Conservation (phyloP, 441 rosid genomes). For the Erysimum cheiri region DNA sequence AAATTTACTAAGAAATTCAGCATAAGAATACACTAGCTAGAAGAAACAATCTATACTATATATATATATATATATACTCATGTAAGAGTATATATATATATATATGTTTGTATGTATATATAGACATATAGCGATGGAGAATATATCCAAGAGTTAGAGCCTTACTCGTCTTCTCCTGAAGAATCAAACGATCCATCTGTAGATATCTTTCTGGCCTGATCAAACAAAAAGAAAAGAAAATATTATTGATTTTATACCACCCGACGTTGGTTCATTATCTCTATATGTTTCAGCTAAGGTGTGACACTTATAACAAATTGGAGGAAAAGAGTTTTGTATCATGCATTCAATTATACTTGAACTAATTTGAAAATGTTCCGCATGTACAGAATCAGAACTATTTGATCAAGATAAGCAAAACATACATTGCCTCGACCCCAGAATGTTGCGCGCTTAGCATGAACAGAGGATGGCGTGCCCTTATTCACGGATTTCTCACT, state of each 20-base stretch:
- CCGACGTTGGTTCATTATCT: constrained; percentile 14
- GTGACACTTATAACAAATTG: constrained; percentile 8
- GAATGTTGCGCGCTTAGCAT: constrained; percentile 73
- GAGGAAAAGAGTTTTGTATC: constrained; percentile 3
- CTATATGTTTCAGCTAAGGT: constrained; percentile 16
- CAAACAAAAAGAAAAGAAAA: constrained; percentile 37
- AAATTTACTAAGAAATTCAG: not conserved
- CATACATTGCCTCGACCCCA: constrained; percentile 95
- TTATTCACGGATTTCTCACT: constrained; percentile 69
- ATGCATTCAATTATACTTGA: constrained; percentile 16
- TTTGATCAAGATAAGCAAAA: constrained; percentile 36
- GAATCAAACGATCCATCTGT: constrained; percentile 93
- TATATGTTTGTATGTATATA: not conserved
- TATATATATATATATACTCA: not conserved
- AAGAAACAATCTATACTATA: constrained; percentile 1
- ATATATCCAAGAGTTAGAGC: constrained; percentile 35
- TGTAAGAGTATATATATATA: too few species aligned
- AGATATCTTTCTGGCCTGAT: constrained; percentile 84
- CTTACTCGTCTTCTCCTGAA: constrained; percentile 99
- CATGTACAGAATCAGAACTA: constrained; percentile 30
- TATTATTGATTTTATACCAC: constrained; percentile 1
- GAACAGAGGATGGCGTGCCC: constrained; percentile 63
- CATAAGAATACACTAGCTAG: constrained; percentile 2
- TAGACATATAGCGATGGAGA: not conserved
- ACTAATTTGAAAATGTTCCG: constrained; percentile 25